Evolutionary conservation across 768 basidiomycete species (phyloP).

Genomic region (Podaxis rugospora): DNA sequence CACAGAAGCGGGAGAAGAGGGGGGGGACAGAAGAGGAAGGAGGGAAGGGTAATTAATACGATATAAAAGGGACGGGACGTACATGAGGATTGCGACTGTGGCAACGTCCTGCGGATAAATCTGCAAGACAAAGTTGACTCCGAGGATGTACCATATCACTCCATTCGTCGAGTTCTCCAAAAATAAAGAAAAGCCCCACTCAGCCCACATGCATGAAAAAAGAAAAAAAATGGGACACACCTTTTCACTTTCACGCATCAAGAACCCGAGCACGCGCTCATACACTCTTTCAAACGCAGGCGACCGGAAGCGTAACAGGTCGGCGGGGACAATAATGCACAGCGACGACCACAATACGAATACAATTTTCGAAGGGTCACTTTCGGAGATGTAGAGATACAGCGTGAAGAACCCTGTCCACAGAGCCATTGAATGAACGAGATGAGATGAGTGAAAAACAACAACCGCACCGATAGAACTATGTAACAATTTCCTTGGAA

Average conservation of each 20-base stretch:
- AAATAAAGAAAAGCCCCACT: not conserved
- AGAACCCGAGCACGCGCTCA: slow-evolving; percentile 68
- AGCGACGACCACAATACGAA: slow-evolving; percentile 62
- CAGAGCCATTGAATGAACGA: slow-evolving; percentile 7
- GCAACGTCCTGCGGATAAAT: slow-evolving; percentile 85
- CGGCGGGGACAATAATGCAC: slow-evolving; percentile 65
- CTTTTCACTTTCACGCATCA: slow-evolving; percentile 90
- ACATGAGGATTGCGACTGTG: slow-evolving; percentile 88
- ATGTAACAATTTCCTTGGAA: slow-evolving; percentile 84
- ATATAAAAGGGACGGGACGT: slow-evolving; percentile 24
- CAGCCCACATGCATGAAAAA: not conserved
- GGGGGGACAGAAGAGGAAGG: not conserved
- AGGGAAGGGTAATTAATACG: not conserved
- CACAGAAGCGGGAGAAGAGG: not conserved
- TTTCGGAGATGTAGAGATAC: slow-evolving; percentile 41
- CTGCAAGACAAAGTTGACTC: slow-evolving; percentile 71
- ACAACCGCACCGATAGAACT: slow-evolving; percentile 77
- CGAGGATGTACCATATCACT: slow-evolving; percentile 87
- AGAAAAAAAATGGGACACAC: slow-evolving; percentile 29
- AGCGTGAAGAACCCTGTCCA: slow-evolving; percentile 35
- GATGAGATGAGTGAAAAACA: slow-evolving; percentile 4
- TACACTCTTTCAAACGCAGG: slow-evolving; percentile 64
- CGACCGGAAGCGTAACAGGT: slow-evolving; percentile 67
- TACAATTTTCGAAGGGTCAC: slow-evolving; percentile 62
- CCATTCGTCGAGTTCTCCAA: slow-evolving; percentile 71